Base-by-base conservation (phyloP, 2,329 filamentous ascomycete species). In the Colletotrichum sidae region DNA sequence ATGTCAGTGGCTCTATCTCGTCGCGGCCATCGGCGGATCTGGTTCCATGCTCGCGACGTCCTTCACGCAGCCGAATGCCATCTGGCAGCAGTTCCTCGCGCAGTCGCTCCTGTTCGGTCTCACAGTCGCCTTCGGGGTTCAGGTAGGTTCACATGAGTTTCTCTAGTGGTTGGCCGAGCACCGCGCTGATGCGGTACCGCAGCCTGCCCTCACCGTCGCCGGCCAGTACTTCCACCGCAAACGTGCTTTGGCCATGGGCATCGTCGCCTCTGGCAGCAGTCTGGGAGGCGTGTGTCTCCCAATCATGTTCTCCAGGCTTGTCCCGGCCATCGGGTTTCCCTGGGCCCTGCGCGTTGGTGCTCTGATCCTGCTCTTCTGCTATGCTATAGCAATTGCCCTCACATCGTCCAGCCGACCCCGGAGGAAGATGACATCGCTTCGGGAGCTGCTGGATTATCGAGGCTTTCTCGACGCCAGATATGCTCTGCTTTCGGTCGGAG, bases 251-350 rank as follows among this genome's bases (percentile, higher is more conserved):
- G 86, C 85, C 12, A 81, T 85, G 25, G 86, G 85, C 10, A 77
- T 88, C 67, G 79, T 82, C 67, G 81, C 83, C 2, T 79, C 83
- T 2, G 86, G 86, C 8, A 84, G 83, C 0, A 84, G 82, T 7
- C 69, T 88, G 4, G 86, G 86, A 2, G 86, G 86, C 33, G 77
- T 81, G 47, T 79, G 86, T 11, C 88, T 92, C 62, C 76, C 91
- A 49, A 88, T 92, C 67, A 82, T 92, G 65, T 83, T 80, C 57
- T 77, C 87, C 63, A 79, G 86, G 65, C 78, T 90, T 65, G 78
- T 90, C 65, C 79, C 80, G 39, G 25, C 60, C 4, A 73, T 81
- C 38, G 81, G 81, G 0, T 83, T 82, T 68, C 76, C 77, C 10
- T 85, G 83, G 83, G 79, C 82, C 65, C 80, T 85, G 60, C 79